Evolutionary conservation across 2,329 filamentous ascomycete genomes (phyloP).

Genomic region (Aaosphaeria arxii): DNA sequence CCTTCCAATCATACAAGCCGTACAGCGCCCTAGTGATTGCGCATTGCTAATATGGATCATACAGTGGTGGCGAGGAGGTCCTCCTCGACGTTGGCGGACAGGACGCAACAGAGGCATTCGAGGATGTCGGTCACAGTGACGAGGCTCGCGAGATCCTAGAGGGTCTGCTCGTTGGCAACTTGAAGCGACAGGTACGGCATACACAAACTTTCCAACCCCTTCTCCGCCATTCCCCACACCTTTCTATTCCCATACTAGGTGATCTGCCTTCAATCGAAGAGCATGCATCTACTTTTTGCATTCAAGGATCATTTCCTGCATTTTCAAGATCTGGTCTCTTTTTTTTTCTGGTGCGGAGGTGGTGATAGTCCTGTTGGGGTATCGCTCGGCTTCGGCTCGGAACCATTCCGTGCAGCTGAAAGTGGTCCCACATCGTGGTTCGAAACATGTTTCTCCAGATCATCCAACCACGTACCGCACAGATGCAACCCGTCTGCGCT

Average conservation of each 20-base stretch:
- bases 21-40: not conserved
- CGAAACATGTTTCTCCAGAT: too few relatives aligned
- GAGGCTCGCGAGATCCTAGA: constrained; percentile 94
- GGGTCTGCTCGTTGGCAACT: constrained; percentile 34
- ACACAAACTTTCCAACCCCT: not conserved
- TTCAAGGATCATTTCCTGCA: too few relatives aligned
- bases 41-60: not conserved
- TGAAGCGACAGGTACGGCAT: constrained; percentile 35
- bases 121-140: constrained; percentile 98
- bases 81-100: constrained; percentile 93
- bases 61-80: constrained; percentile 95
- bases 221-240: not conserved
- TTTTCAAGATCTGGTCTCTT: too few relatives aligned
- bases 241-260: not conserved
- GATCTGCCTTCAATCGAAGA: too few relatives aligned
- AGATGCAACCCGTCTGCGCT: too few relatives aligned
- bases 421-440: too few relatives aligned
- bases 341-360: too few relatives aligned
- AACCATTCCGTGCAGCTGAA: too few relatives aligned
- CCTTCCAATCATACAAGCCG: not conserved
- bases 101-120: constrained; percentile 96
- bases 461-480: too few relatives aligned
- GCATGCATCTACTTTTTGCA: too few relatives aligned
- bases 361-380: too few relatives aligned
- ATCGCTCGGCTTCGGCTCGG: too few relatives aligned